These are phyloP conservation scores for Nakazawaea wyomingensis DNA, from an alignment of 805 yeast species.

Conservation along the genomic window DNA sequence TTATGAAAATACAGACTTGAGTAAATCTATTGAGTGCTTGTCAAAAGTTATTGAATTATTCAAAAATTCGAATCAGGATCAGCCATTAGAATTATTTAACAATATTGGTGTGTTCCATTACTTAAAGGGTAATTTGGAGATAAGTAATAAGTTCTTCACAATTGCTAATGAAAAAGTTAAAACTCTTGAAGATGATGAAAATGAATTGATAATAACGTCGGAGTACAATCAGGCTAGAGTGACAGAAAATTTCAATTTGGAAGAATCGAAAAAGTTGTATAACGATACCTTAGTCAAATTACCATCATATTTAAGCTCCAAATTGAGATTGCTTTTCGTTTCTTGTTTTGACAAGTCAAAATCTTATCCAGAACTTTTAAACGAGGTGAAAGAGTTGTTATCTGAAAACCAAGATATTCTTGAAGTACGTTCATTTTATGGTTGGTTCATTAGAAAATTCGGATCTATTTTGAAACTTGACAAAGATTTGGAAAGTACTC, in stretches of 20 bases:
- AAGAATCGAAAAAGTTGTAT: constrained; percentile 39
- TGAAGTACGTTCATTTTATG: constrained; percentile 86
- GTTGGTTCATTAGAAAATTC: constrained; percentile 74
- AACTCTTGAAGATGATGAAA: constrained; percentile 10
- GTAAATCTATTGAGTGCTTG: constrained; percentile 62
- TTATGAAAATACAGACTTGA: constrained; percentile 60
- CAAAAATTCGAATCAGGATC: constrained; percentile 27
- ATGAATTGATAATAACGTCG: constrained; percentile 37
- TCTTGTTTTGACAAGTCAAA: constrained; percentile 46
- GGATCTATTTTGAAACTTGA: constrained; percentile 43
- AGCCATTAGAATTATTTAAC: constrained; percentile 60
- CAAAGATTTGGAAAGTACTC: constrained; percentile 64
- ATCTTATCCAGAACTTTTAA: constrained; percentile 34
- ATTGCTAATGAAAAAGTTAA: constrained; percentile 15
- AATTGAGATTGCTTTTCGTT: constrained; percentile 62
- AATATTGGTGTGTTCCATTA: constrained; percentile 84
- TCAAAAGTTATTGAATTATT: constrained; percentile 54
- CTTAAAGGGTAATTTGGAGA: constrained; percentile 52
- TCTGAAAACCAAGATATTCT: constrained; percentile 51
- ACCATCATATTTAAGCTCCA: constrained; percentile 74
- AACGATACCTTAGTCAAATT: constrained; percentile 47
- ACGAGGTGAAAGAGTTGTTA: constrained; percentile 52
- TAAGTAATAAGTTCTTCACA: constrained; percentile 53
- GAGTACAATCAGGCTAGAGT: constrained; percentile 76
- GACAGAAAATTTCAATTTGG: constrained; percentile 26